Base-by-base conservation (phyloP, 2,329 filamentous ascomycete species). In the Lachnellula willkommii region DNA sequence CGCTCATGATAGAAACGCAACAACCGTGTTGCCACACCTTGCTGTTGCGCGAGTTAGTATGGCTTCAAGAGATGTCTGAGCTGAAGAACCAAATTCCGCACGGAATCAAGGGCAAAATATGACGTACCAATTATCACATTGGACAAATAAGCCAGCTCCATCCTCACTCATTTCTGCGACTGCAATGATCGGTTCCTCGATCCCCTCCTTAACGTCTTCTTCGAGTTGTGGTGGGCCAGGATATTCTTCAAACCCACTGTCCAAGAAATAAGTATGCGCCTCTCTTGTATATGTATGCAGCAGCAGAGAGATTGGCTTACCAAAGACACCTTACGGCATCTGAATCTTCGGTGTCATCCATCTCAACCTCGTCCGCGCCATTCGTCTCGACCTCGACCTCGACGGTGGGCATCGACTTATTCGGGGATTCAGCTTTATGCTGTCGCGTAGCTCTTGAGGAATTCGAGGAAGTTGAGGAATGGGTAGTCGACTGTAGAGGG, bases 21-120 rank as follows among this genome's bases (percentile, higher is more conserved):
- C 92, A 93, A 67, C 94, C 94, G 71, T 99, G 94, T 72, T 99
- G 94, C 94, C 93, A 99, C 61, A 97, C 94, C 71, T 95, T 95
- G 78, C 94, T 32, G 9, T 32, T 32, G 28, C 28, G 28, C 28
- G 11, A 32, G 28, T 32, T 32, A 32, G 28, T 32, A 32, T 32
- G 28, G 28, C 28, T 32, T 32, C 28, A 32, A 4, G 28, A 11
- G 28, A 32, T 11, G 28, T 2, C 11, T 32, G 28, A 12, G 28
- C 28, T 32, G 28, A 32, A 32, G 28, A 32, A 32, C 9, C 28
- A 32, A 12, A 2, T 32, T 32, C 9, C 28, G 11, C 28, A 12
- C 9, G 28, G 28, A 11, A 11, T 32, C 28, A 32, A 11, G 28
- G 9, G 28, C 28, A 32, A 12, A 32, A 32, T 12, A 32, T 32